These are phyloP conservation scores for Penicillium rolfsii DNA, from an alignment of 2,329 filamentous ascomycete species.

Conservation along the genomic window DNA sequence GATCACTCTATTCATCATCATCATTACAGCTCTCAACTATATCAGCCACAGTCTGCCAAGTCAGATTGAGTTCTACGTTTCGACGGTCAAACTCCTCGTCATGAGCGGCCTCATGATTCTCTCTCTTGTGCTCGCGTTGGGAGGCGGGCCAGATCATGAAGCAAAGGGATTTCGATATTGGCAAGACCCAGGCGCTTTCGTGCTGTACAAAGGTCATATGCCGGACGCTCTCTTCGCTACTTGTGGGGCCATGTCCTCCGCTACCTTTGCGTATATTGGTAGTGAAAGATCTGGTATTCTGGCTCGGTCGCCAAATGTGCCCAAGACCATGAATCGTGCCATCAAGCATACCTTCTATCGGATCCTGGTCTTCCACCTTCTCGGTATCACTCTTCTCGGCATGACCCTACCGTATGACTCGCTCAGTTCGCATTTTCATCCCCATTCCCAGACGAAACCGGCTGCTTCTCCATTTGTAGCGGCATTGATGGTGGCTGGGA, in stretches of 20 bases:
- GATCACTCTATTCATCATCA: conserved; percentile 69
- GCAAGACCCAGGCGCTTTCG: conserved; percentile 62
- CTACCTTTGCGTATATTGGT: conserved; percentile 76
- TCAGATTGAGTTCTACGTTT: conserved; percentile 62
- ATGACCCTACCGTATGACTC: conserved; percentile 76
- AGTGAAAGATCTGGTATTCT: conserved; percentile 77
- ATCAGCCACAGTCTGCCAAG: conserved; percentile 69
- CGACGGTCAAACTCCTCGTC: conserved; percentile 67
- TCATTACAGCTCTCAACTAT: conserved; percentile 67
- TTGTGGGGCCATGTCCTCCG: conserved; percentile 72
- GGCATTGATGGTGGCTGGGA: conserved; percentile 66
- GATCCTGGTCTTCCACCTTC: conserved; percentile 76
- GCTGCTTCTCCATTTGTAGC: conserved; percentile 74
- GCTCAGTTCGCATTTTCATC: conserved; percentile 55
- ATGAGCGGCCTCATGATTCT: conserved; percentile 68
- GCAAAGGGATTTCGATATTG: conserved; percentile 67
- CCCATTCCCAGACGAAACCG: conserved; percentile 50
- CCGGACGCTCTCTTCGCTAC: conserved; percentile 62
- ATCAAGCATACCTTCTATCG: conserved; percentile 81
- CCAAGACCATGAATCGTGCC: conserved; percentile 72
- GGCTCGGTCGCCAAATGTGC: conserved; percentile 75
- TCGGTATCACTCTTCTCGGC: conserved; percentile 72
- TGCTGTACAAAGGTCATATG: conserved; percentile 39
- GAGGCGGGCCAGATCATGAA: conserved; percentile 65
- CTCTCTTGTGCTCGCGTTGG: conserved; percentile 64